Percentiles rank a stretch among this genome's conserved stretches.
These are phyloP conservation scores for Elymus sibiricus DNA, from an alignment of 176 grass and related monocot genomes.

Conservation along the genomic window DNA sequence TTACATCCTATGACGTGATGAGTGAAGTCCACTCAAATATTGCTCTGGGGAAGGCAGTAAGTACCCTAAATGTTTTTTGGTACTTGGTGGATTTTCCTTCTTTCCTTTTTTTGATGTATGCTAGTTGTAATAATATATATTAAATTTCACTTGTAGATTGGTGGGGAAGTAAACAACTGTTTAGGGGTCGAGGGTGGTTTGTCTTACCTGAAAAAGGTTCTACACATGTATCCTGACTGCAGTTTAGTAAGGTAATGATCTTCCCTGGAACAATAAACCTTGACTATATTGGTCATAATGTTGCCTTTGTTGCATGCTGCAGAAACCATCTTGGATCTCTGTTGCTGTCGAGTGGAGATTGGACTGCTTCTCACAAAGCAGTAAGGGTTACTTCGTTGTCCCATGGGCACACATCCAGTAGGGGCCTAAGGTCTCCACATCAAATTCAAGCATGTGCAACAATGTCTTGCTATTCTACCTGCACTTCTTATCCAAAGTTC, in stretches of 20 bases:
- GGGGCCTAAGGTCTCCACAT: slow-evolving; percentile 57
- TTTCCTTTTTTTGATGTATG: not conserved
- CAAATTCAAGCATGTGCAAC: slow-evolving; percentile 73
- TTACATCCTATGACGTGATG: slow-evolving; percentile 54
- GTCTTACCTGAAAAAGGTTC: slow-evolving; percentile 71
- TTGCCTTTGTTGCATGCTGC: slow-evolving; percentile 30
- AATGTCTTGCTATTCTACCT: slow-evolving; percentile 75
- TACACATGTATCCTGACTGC: slow-evolving; percentile 90
- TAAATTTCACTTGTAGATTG: slow-evolving; percentile 45
- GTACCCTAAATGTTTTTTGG: slow-evolving; percentile 9
- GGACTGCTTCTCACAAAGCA: slow-evolving; percentile 82
- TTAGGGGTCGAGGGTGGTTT: slow-evolving; percentile 56
- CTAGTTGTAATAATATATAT: slow-evolving; percentile 19
- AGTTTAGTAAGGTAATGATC: slow-evolving; percentile 72
- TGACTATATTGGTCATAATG: slow-evolving; percentile 19
- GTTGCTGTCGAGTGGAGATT: slow-evolving; percentile 64
- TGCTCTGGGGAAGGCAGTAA: slow-evolving; percentile 88
- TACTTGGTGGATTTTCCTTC: not conserved
- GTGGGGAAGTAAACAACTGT: slow-evolving; percentile 32
- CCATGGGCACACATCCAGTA: slow-evolving; percentile 28
- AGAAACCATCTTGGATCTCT: slow-evolving; percentile 91
- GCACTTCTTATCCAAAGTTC: slow-evolving; percentile 59
- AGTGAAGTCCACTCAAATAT: slow-evolving; percentile 85
- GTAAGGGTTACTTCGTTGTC: slow-evolving; percentile 58
- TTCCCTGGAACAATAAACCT: slow-evolving; percentile 1